A percentile compares a stretch with the other conserved stretches of the same genome.
Evolutionary conservation across 495 filamentous ascomycete genomes (phyloP).

Genomic region (Peziza echinospora): DNA sequence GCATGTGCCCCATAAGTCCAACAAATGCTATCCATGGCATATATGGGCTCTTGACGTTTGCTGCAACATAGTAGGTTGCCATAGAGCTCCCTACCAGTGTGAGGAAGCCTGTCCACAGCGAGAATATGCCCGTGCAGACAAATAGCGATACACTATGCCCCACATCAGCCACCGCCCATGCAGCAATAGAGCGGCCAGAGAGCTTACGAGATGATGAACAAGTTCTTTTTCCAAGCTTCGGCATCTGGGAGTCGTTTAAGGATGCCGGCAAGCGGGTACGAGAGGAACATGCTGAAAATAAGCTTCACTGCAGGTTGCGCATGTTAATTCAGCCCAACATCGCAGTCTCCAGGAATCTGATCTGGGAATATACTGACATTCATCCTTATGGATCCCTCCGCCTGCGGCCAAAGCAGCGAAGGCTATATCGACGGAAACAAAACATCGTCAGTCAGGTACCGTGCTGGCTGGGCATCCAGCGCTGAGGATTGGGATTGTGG

Average conservation of each 20-base stretch:
- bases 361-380: conserved; percentile 39
- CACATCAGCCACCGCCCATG: conserved; percentile 1
- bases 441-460: too few relatives aligned
- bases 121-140: conserved; percentile 85
- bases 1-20: conserved; percentile 91
- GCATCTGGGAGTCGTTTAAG: conserved; percentile 80
- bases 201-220: conserved; percentile 55
- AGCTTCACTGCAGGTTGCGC: conserved; percentile 51
- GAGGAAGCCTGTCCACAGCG: conserved; percentile 67
- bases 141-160: conserved; percentile 48
- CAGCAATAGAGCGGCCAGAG: not conserved
- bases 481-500: too few relatives aligned
- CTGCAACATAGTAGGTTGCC: conserved; percentile 63
- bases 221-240: conserved; percentile 69
- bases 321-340: too few relatives aligned
- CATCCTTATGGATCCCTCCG: conserved; percentile 65
- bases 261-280: conserved; percentile 74
- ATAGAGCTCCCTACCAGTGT: conserved; percentile 59
- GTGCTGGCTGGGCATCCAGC: too few relatives aligned
- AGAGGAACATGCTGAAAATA: conserved; percentile 72
- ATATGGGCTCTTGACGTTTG: conserved; percentile 66
- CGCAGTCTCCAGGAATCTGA: conserved; percentile 1
- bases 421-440: conserved; percentile 42
- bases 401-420: conserved; percentile 42
- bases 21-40: conserved; percentile 97